These are phyloP conservation scores for Aureobasidium sp. DNA, from an alignment of 2,329 filamentous ascomycete genomes.

Conservation along the genomic window DNA sequence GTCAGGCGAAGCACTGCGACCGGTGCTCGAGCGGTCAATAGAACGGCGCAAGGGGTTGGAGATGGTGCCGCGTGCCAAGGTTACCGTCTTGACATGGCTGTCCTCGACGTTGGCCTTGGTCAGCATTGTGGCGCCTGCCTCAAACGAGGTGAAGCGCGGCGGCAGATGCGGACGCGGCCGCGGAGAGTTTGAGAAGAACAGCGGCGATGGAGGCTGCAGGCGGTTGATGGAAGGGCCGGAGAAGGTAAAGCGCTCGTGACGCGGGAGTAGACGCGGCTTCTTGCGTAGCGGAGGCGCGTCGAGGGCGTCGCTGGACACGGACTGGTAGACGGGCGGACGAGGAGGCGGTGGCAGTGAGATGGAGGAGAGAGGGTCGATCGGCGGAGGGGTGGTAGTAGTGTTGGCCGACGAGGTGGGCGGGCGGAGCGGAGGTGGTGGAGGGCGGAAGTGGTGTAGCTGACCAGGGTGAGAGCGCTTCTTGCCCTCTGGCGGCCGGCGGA, in stretches of 20 bases:
- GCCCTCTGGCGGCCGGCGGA: not conserved
- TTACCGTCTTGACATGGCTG: constrained; percentile 43
- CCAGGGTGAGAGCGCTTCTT: constrained; percentile 6
- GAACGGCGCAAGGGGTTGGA: constrained; percentile 30
- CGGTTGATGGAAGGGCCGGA: constrained; percentile 13
- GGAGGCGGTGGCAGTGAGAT: not conserved
- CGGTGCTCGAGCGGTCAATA: constrained; percentile 46
- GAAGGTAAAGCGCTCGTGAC: constrained; percentile 18
- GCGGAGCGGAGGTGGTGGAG: not conserved
- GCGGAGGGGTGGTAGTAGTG: not conserved
- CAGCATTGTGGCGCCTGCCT: constrained; percentile 50
- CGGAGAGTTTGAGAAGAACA: constrained; percentile 44
- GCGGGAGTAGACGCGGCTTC: constrained; percentile 16
- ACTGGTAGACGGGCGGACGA: not conserved
- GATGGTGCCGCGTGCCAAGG: constrained; percentile 39
- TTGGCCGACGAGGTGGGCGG: not conserved
- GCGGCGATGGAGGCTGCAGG: constrained; percentile 36
- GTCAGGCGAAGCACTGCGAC: constrained; percentile 45
- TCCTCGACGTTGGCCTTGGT: constrained; percentile 44
- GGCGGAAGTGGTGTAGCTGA: constrained; percentile 6
- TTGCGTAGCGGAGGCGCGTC: constrained; percentile 12
- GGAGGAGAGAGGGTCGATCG: not conserved
- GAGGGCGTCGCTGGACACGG: constrained; percentile 1
- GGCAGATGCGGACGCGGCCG: constrained; percentile 37
- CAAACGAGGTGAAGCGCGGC: constrained; percentile 50